Conservation (phyloP, 2,329 filamentous ascomycete species). For the Pseudogymnoascus sp. region DNA sequence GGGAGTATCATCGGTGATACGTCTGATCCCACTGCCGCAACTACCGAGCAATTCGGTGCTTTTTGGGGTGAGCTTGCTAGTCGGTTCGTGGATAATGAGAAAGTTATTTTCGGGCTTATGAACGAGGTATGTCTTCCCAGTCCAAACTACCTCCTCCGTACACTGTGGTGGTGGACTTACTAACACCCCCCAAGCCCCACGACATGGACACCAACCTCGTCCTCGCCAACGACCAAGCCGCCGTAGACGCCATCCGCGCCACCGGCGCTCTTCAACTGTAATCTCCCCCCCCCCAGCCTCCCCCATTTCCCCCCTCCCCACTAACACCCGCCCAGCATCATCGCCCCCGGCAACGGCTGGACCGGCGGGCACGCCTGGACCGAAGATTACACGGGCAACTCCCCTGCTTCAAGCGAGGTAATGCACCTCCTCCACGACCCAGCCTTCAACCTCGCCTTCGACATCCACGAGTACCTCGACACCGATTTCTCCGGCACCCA, state of each 20-base stretch:
- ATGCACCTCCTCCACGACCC: conserved; percentile 38
- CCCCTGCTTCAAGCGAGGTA: conserved; percentile 26
- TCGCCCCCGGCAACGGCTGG: conserved; percentile 42
- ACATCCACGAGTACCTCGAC: conserved; percentile 45
- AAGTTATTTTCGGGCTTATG: conserved; percentile 43
- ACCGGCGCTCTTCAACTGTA: conserved; percentile 35
- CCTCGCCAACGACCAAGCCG: conserved; percentile 39
- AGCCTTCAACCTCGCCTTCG: conserved; percentile 39
- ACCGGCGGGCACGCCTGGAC: conserved; percentile 41
- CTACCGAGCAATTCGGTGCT: conserved; percentile 37
- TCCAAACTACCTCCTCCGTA: too few relatives aligned
- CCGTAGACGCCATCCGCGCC: conserved; percentile 36
- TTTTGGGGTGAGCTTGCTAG: conserved; percentile 42
- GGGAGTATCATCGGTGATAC: conserved; percentile 42
- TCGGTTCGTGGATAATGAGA: conserved; percentile 37
- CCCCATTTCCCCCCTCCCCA: too few relatives aligned
- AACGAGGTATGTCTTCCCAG: conserved; percentile 16
- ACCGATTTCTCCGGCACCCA: conserved; percentile 38
- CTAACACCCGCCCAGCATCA: conserved; percentile 23
- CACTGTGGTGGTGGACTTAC: too few relatives aligned
- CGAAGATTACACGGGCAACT: conserved; percentile 22
- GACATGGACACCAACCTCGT: conserved; percentile 39
- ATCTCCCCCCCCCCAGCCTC: too few relatives aligned
- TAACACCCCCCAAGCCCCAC: conserved; percentile 29
- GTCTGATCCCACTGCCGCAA: conserved; percentile 36